These are phyloP conservation scores for Leishmania major DNA, from an alignment of 208 protist species.

Conservation along the genomic window DNA sequence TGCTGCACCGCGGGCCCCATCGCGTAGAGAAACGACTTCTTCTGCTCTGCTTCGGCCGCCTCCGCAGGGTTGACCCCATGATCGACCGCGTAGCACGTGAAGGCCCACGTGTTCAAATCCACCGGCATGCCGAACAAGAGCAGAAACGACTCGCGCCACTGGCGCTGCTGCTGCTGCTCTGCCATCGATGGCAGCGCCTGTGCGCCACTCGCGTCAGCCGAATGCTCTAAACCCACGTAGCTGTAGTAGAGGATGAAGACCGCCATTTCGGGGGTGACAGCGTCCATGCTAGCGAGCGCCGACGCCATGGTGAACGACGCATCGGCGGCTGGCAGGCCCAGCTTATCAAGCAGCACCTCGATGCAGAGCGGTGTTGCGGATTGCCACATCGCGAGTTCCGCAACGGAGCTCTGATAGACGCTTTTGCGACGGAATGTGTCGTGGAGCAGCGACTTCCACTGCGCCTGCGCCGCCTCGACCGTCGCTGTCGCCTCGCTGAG, in stretches of 20 bases:
- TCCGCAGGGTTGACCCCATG: slow-evolving; percentile 41
- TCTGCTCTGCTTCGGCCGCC: slow-evolving; percentile 1
- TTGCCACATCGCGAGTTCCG: slow-evolving; percentile 37
- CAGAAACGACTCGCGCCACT: slow-evolving; percentile 55
- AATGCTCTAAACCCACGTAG: slow-evolving; percentile 17
- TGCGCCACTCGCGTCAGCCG: not conserved
- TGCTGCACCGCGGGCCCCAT: slow-evolving; percentile 33
- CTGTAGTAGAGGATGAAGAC: slow-evolving; percentile 72
- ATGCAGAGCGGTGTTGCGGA: slow-evolving; percentile 48
- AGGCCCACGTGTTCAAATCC: slow-evolving; percentile 46
- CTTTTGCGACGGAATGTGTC: slow-evolving; percentile 28
- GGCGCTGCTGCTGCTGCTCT: slow-evolving; percentile 26
- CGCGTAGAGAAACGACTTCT: slow-evolving; percentile 4
- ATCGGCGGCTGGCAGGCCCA: slow-evolving; percentile 35
- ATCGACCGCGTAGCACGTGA: slow-evolving; percentile 62
- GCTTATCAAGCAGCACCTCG: slow-evolving; percentile 46
- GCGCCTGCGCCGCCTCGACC: slow-evolving; percentile 21
- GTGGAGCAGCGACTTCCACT: slow-evolving; percentile 43
- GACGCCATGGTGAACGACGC: slow-evolving; percentile 30
- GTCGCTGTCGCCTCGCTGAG: slow-evolving; percentile 36
- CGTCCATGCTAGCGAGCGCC: slow-evolving; percentile 34
- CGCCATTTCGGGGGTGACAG: slow-evolving; percentile 41
- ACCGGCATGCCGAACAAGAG: slow-evolving; percentile 42
- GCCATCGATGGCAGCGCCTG: not conserved
- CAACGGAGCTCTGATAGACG: slow-evolving; percentile 26